Evolutionary conservation across 495 filamentous ascomycete species (phyloP), one percentile per base, ranked within the genome.

Genomic region (Neurospora sp.): DNA sequence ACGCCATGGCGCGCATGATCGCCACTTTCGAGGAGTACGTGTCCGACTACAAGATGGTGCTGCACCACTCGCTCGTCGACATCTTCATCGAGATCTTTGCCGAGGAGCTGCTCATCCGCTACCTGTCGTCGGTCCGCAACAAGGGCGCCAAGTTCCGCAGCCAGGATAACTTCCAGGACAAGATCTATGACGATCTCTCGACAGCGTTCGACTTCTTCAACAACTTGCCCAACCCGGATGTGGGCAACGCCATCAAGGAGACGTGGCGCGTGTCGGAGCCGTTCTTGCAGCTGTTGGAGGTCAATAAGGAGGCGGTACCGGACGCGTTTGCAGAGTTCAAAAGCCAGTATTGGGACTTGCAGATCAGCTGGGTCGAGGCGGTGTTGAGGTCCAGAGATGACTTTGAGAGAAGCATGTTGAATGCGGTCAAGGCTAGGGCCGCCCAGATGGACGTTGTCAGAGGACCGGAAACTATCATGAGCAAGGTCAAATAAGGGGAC

Each of bases 11-110:
- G 74, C 92, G 93, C 65, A 96, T 98, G 84, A 89, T 92, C 35
- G 92, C 90, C 39, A 99, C 96, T 1, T 93, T 98, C 76, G 92
- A 96, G 73, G 95, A 97, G 80, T 99, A 99, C 81, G 88, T 98
- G 71, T 81, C 85, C 78, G 96, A 98, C 80, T 96, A 97, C 85
- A 82, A 86, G 41, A 84, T 85, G 40, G 92, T 94, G 27, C 86
- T 98, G 20, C 93, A 97, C 81, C 89, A 91, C 71, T 92, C 91
- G 14, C 88, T 99, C 3, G 88, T 92, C 70, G 95, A 97, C 78
- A 94, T 98, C 77, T 89, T 90, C 76, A 88, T 96, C 78, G 94
- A 97, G 80, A 95, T 97, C 81, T 85, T 99, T 39, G 89, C 93
- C 38, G 94, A 98, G 79, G 92, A 94, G 78, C 89, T 98, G 39